Conservation (phyloP, 768 basidiomycete genomes). For the Rhodotorula toruloides region DNA sequence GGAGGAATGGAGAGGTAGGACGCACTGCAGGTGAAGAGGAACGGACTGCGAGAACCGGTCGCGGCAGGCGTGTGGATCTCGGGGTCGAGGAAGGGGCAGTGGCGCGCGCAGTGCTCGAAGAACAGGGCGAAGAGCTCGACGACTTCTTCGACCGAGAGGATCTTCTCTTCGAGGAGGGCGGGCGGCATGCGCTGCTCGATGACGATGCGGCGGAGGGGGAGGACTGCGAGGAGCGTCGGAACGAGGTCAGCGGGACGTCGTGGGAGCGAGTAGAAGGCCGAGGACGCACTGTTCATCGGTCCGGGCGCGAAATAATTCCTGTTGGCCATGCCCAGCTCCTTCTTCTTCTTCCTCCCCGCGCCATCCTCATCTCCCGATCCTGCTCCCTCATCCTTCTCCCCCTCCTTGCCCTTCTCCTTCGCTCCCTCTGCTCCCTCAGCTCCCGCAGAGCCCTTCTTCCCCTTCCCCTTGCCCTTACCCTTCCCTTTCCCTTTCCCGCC, state of each 20-base stretch:
- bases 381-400: too few relatives aligned
- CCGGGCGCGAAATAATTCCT: slow-evolving; percentile 40
- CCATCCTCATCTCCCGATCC: too few relatives aligned
- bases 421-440: too few relatives aligned
- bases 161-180: slow-evolving; percentile 38
- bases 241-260: slow-evolving; percentile 43
- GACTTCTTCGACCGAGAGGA: slow-evolving; percentile 59
- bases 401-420: slow-evolving; percentile 2
- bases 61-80: slow-evolving; percentile 90
- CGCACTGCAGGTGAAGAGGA: slow-evolving; percentile 85
- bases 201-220: slow-evolving; percentile 40
- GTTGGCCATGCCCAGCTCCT: slow-evolving; percentile 40
- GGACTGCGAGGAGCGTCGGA: slow-evolving; percentile 6
- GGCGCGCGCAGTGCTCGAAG: slow-evolving; percentile 36
- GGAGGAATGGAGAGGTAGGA: slow-evolving; percentile 24
- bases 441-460: too few relatives aligned
- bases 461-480: slow-evolving; percentile 28
- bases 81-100: slow-evolving; percentile 72
- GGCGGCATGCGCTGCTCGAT: slow-evolving; percentile 42
- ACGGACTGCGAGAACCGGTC: slow-evolving; percentile 89
- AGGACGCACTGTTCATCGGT: slow-evolving; percentile 39
- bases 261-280: background rate
- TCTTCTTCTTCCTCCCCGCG: slow-evolving; percentile 19
- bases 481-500: slow-evolving; percentile 5
- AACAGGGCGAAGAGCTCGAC: slow-evolving; percentile 78